Percentiles rank a stretch among this genome's conserved stretches.
phyloP scores from a whole-genome alignment of 2,329 filamentous ascomycete genomes.

The Xylaria sp. region DNA sequence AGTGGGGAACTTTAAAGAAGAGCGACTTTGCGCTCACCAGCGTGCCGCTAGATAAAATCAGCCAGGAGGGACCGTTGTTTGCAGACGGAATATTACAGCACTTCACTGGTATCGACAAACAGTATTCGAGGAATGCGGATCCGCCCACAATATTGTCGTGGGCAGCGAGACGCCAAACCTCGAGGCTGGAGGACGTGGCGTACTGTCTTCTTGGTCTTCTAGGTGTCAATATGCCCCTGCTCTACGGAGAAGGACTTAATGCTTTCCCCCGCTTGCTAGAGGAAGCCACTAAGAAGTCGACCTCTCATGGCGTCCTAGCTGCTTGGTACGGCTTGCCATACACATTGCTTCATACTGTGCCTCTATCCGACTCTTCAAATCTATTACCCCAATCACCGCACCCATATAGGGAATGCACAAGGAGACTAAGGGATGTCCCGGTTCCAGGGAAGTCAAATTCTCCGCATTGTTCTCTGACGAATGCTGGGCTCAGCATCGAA shows the following conservation, averaged over 20 bases:
- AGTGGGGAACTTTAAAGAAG: background rate
- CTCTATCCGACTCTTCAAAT: too few relatives aligned
- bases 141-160: slow-evolving; percentile 32
- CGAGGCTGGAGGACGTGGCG: slow-evolving; percentile 35
- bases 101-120: too few relatives aligned
- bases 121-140: too few relatives aligned
- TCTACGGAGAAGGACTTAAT: slow-evolving; percentile 34
- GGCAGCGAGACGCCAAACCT: slow-evolving; percentile 33
- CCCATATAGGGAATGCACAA: background rate
- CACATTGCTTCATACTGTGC: too few relatives aligned
- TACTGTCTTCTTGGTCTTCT: slow-evolving; percentile 39
- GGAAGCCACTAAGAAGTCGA: slow-evolving; percentile 31
- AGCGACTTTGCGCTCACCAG: background rate
- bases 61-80: too few relatives aligned
- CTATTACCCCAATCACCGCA: background rate
- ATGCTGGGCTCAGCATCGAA: slow-evolving; percentile 24
- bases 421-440: background rate
- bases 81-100: too few relatives aligned
- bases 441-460: background rate
- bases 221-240: slow-evolving; percentile 38
- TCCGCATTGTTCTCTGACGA: slow-evolving; percentile 17
- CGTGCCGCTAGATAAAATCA: background rate
- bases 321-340: slow-evolving; percentile 10
- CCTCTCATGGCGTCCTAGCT: slow-evolving; percentile 16
- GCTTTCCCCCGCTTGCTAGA: slow-evolving; percentile 19